Evolutionary conservation across 2,329 filamentous ascomycete genomes (phyloP).

Genomic region (Apiospora rasikravindrae): DNA sequence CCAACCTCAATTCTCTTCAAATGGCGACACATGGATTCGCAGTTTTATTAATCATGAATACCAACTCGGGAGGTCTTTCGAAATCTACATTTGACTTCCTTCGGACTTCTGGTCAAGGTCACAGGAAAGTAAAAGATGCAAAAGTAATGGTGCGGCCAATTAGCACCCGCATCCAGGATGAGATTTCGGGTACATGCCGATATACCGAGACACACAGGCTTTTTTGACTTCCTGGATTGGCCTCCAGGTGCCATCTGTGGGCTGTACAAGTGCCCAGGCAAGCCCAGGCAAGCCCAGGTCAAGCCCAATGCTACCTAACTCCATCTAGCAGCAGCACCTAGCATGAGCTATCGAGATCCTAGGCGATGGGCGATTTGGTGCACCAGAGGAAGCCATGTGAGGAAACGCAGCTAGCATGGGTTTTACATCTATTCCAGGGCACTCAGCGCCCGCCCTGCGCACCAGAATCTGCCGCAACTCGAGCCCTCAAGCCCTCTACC

Average conservation of each 20-base stretch:
- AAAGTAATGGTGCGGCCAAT: background rate
- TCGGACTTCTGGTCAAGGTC: background rate
- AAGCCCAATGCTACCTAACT: conserved; percentile 7
- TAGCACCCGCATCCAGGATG: background rate
- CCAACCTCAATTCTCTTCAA: background rate
- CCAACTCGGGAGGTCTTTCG: no score
- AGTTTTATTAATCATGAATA: no score
- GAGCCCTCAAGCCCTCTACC: background rate
- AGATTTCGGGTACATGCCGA: background rate
- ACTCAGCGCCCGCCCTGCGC: background rate
- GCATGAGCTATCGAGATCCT: conserved; percentile 3
- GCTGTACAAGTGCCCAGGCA: background rate
- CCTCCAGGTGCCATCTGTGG: background rate
- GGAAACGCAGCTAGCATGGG: background rate
- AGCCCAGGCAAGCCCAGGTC: background rate
- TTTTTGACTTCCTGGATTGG: background rate
- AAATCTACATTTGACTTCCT: background rate
- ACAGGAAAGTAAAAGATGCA: background rate
- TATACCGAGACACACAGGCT: background rate
- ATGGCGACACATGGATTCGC: no score
- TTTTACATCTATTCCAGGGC: background rate
- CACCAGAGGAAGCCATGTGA: background rate
- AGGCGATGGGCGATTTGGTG: background rate
- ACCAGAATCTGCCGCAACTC: background rate
- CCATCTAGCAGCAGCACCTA: conserved; percentile 1